Base-by-base conservation (phyloP, 192 early-diverging fungal genomes). In the Entophlyctis luteolus region DNA sequence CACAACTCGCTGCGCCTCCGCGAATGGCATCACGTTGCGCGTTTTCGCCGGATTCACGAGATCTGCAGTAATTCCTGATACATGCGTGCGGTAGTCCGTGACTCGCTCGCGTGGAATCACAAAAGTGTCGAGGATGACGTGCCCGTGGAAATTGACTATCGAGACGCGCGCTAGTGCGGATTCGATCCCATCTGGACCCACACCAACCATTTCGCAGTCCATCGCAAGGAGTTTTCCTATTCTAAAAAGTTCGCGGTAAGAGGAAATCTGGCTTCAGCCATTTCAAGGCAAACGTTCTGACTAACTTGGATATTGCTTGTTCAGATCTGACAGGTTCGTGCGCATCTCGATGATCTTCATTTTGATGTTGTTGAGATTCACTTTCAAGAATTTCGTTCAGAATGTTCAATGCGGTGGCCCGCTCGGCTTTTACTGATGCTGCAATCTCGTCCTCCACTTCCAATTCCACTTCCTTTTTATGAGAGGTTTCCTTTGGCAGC, bases 201-300 rank as follows among this genome's bases (percentile, higher is more conserved):
- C 92, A 33, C 97, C 95, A 27, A 99, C 95, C 95, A 97, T 98
- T 78, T 99, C 97, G 76, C 97, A 99, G 86, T 99, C 97, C 8
- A 99, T 92, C 6, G 89, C 94, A 3, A 99, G 66, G 72, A 86
- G 98, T 70, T 92, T 94, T 42, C 97, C 97, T 25, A 77, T 56
- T 59, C 82, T 87, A 42, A 28, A 12, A 2, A 57, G 6, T 18
- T 28, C 16, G n/a, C 52, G 29, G 16, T n/a, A 60, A 32, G 0
- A 45, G 3, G 23, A 12, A 2, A 31, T 45, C n/a, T 20, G 3
- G 1, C 1, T 45, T 18, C 3, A 45, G 20, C 10, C 22, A 20
- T 52, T n/a, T n/a, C n/a, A n/a, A n/a, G n/a, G n/a, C n/a, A n/a
- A n/a, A n/a, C n/a, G n/a, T n/a, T n/a, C n/a, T 10, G 20, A 52